These are phyloP conservation scores for Aureoboletus auriporus DNA, from an alignment of 768 basidiomycete genomes.

Conservation along the genomic window DNA sequence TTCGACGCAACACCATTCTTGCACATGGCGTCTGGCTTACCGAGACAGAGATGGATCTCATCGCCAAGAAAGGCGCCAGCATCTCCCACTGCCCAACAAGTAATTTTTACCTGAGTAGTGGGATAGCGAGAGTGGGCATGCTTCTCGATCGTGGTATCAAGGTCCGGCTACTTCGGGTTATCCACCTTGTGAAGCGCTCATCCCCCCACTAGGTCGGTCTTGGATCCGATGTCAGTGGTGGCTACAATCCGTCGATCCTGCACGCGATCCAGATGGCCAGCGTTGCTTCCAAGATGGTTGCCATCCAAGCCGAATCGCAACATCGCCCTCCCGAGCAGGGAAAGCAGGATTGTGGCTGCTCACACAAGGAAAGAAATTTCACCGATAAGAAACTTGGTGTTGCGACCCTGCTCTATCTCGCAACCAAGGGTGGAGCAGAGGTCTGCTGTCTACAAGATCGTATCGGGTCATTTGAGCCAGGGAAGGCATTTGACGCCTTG, in stretches of 20 bases:
- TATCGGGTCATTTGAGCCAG: constrained; percentile 73
- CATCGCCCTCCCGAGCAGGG: not conserved
- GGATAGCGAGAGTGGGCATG: constrained; percentile 72
- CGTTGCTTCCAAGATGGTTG: constrained; percentile 74
- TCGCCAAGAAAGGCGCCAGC: constrained; percentile 63
- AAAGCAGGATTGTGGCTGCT: not conserved
- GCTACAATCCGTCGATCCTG: constrained; percentile 79
- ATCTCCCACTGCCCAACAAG: constrained; percentile 93
- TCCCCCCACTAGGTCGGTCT: constrained; percentile 65
- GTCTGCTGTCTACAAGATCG: constrained; percentile 67
- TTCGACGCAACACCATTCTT: constrained; percentile 77
- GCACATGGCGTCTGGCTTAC: constrained; percentile 85
- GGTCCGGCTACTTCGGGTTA: constrained; percentile 38
- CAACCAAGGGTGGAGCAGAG: constrained; percentile 86
- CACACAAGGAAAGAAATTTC: constrained; percentile 31
- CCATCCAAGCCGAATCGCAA: constrained; percentile 39
- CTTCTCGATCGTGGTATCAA: constrained; percentile 85
- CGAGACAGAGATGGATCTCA: constrained; percentile 66
- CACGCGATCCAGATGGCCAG: constrained; percentile 70
- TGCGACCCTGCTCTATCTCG: constrained; percentile 79
- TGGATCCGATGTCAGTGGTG: constrained; percentile 93
- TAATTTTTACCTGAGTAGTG: constrained; percentile 88
- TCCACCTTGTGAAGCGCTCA: constrained; percentile 4
- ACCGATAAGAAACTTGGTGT: constrained; percentile 63
- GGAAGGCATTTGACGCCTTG: constrained; percentile 90